Conservation (phyloP, 805 yeast species). For the Tetrapisispora namnaoensis region DNA sequence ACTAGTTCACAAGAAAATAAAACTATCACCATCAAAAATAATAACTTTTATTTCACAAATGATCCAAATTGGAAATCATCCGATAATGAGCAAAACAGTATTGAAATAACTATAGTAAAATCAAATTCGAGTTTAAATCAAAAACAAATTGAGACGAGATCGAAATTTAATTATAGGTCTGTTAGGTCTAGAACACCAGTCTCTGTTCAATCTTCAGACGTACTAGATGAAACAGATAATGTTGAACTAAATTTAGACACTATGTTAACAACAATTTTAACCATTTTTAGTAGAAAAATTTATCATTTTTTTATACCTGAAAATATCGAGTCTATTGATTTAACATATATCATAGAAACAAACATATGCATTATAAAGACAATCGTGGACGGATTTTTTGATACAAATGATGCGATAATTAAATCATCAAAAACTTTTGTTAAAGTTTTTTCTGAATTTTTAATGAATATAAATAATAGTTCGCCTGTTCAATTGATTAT, state of each 20-base stretch:
- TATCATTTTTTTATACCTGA: constrained; percentile 9
- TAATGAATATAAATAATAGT: constrained; percentile 14
- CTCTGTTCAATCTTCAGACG: background rate
- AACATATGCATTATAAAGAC: constrained; percentile 23
- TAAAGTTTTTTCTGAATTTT: constrained; percentile 15
- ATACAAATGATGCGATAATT: constrained; percentile 27
- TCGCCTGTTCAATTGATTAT: constrained; percentile 5
- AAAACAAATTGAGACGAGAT: background rate
- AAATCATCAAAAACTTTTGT: constrained; percentile 29
- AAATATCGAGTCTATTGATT: constrained; percentile 2
- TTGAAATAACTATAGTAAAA: background rate
- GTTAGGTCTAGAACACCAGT: background rate
- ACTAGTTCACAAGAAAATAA: background rate
- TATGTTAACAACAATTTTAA: constrained; percentile 14
- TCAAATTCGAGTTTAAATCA: background rate
- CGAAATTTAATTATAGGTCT: background rate
- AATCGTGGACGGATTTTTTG: constrained; percentile 29
- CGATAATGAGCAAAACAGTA: background rate
- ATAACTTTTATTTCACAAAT: background rate
- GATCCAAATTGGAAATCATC: background rate
- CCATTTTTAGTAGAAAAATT: constrained; percentile 15
- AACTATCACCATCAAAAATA: background rate
- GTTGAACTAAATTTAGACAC: constrained; percentile 13
- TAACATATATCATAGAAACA: constrained; percentile 7
- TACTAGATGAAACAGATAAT: background rate